Conservation (phyloP, 1,139 yeast genomes). For the Geotrichum europaeum region DNA sequence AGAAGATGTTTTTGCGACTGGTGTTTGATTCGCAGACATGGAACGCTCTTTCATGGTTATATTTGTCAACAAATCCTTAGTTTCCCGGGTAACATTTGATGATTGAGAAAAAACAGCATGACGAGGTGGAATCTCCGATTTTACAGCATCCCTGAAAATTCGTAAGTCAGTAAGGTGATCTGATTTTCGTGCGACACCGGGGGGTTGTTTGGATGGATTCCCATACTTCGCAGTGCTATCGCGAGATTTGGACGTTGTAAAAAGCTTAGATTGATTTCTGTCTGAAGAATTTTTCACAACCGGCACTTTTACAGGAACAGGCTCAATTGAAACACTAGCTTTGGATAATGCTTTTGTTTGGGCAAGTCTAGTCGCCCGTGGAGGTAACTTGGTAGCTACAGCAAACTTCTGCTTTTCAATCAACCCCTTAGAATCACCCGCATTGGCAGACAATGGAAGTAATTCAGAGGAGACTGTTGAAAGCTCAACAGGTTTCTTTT, state of each 20-base stretch:
- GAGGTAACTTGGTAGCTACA: neutral
- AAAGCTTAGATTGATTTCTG: neutral
- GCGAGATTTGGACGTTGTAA: neutral
- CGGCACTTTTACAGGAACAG: neutral
- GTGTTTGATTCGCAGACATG: neutral
- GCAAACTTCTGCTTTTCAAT: neutral
- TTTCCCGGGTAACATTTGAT: neutral
- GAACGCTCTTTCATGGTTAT: neutral
- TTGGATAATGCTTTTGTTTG: neutral
- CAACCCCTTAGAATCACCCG: neutral
- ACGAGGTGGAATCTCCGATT: neutral
- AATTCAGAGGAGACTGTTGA: neutral
- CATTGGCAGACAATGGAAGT: neutral
- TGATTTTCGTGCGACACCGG: neutral
- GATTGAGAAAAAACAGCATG: neutral
- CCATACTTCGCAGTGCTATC: neutral
- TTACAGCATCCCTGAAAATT: neutral
- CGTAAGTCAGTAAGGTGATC: neutral
- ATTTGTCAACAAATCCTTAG: neutral
- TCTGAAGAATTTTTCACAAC: neutral
- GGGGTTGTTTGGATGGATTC: neutral
- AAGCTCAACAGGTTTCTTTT: neutral
- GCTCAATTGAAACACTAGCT: neutral
- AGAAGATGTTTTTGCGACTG: neutral
- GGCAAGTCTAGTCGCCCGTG: neutral